Base-by-base conservation (phyloP, 257 asterid genomes). In the Striga asiatica region DNA sequence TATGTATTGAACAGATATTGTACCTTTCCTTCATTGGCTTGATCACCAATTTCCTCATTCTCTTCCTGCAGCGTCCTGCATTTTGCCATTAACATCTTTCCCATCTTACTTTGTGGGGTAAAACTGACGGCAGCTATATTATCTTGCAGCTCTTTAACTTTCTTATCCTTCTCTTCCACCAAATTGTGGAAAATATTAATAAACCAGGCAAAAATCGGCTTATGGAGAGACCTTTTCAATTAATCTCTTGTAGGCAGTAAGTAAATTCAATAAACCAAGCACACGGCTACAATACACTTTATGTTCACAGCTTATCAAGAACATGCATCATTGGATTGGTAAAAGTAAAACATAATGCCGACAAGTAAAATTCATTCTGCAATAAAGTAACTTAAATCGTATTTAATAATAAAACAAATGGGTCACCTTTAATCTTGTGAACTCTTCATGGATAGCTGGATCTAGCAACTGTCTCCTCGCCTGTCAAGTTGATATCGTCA, bases 11-110 rank as follows among this genome's bases (percentile, higher is more conserved):
- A 39, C n/a, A n/a, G n/a, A 39, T 35, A 8, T 17, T 35, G 9
- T 80, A 88, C 97, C 98, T 92, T 92, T 61, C 98, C 98, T 76
- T 92, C 98, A 34, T 92, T 82, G 61, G 98, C 95, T 78, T 88
- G 94, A 70, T 82, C 84, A 29, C 97, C 98, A 28, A 87, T 91
- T 83, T 87, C 95, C 62, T 91, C 98, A 47, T 87, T 91, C 84
- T 91, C 98, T 63, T 84, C 94, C 79, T 77, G 85, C 73, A 92
- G 78, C 11, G 95, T 92, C 78, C 93, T 68, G 73, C 98, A 87
- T 71, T 87, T 91, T 45, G 97, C 93, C 97, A 87, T 84, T 61
- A 88, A 60, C 97, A 80, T 76, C 79, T 80, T 87, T 55, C 97
- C 97, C 97, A 84, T 87, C 73, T 82, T 92, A 77, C 98, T 92